phyloP scores from a whole-genome alignment of 345 rosid genomes.

The Cochlearia excelsa region DNA sequence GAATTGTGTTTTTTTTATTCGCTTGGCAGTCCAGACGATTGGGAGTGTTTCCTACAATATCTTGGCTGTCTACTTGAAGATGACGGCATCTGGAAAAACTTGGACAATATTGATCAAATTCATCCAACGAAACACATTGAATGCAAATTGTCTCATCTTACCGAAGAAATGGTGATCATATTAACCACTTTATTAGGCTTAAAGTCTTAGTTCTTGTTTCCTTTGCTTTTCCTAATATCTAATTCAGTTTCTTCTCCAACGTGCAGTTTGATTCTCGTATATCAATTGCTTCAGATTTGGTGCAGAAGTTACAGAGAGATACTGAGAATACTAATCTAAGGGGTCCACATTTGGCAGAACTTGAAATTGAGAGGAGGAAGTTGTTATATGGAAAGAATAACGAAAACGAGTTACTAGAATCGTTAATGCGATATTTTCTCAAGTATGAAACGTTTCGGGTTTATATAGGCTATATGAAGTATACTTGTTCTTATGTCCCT shows the following conservation, averaged over 20 bases:
- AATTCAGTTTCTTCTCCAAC: slow-evolving; percentile 25
- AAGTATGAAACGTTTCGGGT: slow-evolving; percentile 44
- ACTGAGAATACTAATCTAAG: slow-evolving; percentile 49
- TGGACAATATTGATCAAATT: slow-evolving; percentile 41
- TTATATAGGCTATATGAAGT: slow-evolving; percentile 9
- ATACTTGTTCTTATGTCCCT: slow-evolving; percentile 11
- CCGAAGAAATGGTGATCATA: slow-evolving; percentile 70
- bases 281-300: slow-evolving; percentile 60
- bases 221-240: slow-evolving; percentile 9
- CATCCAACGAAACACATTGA: slow-evolving; percentile 47
- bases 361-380: slow-evolving; percentile 88
- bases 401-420: slow-evolving; percentile 50
- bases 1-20: slow-evolving; percentile 37
- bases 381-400: slow-evolving; percentile 65
- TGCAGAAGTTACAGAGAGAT: slow-evolving; percentile 59
- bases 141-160: slow-evolving; percentile 58
- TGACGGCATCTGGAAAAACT: slow-evolving; percentile 58
- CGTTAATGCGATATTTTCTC: slow-evolving; percentile 61
- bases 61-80: slow-evolving; percentile 91
- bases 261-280: slow-evolving; percentile 80
- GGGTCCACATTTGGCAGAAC: slow-evolving; percentile 67
- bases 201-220: slow-evolving; percentile 8
- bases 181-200: slow-evolving; percentile 25
- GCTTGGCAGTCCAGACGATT: slow-evolving; percentile 91
- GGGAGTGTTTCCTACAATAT: slow-evolving; percentile 92